Base-by-base conservation (phyloP, 129 eudicot species). In the Arctium lappa region DNA sequence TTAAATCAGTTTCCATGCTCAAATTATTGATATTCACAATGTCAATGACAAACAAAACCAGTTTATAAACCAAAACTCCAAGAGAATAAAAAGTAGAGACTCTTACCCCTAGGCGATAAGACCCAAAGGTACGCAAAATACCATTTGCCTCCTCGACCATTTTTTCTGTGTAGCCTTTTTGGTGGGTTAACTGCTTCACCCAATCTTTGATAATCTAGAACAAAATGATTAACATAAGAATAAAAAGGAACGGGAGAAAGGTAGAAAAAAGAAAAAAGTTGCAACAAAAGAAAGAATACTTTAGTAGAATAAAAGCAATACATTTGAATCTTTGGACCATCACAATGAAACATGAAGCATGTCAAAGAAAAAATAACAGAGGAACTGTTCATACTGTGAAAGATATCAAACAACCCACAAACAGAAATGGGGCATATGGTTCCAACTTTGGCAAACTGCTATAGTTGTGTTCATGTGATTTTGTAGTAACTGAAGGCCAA, bases 91-190 rank as follows among this genome's bases (percentile, higher is more conserved):
- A 27, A 39, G 31, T 31, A 80, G 50, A 31, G 63, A 39, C 75
- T 37, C 78, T 62, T 76, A 82, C 89, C 84, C 89, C 86, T 66
- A 86, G 72, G 38, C 89, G 89, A 82, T 86, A 86, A 18, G 89
- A 86, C 27, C 89, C 89, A 74, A 86, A 86, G 76, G 89, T 86
- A 40, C 86, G 80, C 39, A 86, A 34, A 62, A 86, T 82, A 73
- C 81, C 86, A 66, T 86, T 86, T 73, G 89, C 89, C 13, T 82
- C 86, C 78, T 86, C 86, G 22, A 82, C 86, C 89, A 82, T 86
- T 68, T 82, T 79, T 48, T 82, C 89, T 8, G 89, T 81, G 78
- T 75, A 85, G 60, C 88, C 88, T 85, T 77, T 85, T 44, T 81
- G 82, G 82, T 82, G 88, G 40, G 88, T 85, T 76, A 85, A 56